Base-by-base conservation (phyloP, 2,329 filamentous ascomycete species). In the Dryadomyces quercivorus region DNA sequence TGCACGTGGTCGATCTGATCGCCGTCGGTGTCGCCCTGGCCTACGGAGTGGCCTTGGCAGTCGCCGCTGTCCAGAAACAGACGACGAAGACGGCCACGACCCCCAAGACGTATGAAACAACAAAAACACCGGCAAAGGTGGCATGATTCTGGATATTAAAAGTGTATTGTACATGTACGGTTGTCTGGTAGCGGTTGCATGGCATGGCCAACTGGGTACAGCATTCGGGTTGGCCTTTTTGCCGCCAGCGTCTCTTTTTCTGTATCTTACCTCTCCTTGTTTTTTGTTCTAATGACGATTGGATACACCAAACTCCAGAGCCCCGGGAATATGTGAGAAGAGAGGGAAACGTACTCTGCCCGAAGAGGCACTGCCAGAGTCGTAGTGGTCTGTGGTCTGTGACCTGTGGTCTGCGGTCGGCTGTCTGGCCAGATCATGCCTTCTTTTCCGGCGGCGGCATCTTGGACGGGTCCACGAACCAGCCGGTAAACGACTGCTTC, bases 401-500 rank as follows among this genome's bases (percentile, higher is more conserved):
- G n/a, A n/a, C n/a, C n/a, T n/a, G n/a, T n/a, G n/a, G n/a, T n/a
- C n/a, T n/a, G n/a, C n/a, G n/a, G n/a, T n/a, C n/a, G n/a, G n/a
- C n/a, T 31, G 4, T 31, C 26, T 5, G 8, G 8, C 26, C 4
- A 31, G 4, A 31, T 50, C 36, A 50, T 36, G n/a, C 18, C 47
- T 50, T 56, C 50, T 48, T 31, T 21, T 22, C 13, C 7, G 18
- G 8, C 15, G 42, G 10, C 51, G 40, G 40, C n/a, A 47, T 5
- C 44, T 52, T 50, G 5, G 16, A 7, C 10, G 53, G 20, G 50
- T 44, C 26, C 31, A 60, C 56, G 61, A 80, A 79, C 73, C 74
- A 79, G 53, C 81, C 75, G 42, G 77, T 75, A 63, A 93, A 83
- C 31, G 84, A 85, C 56, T 78, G 80, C 79, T 92, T 93, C 88